These are phyloP conservation scores for Fusarium annulatum DNA, from an alignment of 2,329 filamentous ascomycete species.

Conservation along the genomic window DNA sequence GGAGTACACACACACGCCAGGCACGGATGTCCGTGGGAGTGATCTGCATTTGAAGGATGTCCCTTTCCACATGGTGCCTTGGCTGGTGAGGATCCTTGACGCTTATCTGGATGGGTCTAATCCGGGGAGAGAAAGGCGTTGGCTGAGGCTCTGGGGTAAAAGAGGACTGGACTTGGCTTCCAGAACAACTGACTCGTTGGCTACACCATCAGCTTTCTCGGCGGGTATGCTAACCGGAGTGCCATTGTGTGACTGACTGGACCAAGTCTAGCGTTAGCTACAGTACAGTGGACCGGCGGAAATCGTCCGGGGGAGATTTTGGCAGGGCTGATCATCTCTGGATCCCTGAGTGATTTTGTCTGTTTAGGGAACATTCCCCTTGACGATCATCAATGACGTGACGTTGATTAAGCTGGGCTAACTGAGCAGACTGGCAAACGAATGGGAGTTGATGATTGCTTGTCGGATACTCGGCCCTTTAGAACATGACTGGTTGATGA, in stretches of 20 bases:
- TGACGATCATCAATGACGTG: neutral
- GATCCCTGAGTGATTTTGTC: neutral
- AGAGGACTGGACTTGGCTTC: neutral
- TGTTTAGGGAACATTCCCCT: neutral
- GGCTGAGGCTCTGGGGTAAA: slow-evolving; percentile 23
- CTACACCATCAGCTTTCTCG: neutral
- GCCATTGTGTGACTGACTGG: neutral
- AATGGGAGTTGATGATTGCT: rapidly evolving
- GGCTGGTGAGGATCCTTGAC: neutral
- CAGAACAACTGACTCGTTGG: slow-evolving; percentile 23
- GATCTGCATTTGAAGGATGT: slow-evolving; percentile 35
- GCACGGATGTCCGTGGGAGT: slow-evolving; percentile 7
- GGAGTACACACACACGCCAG: neutral
- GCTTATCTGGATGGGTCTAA: slow-evolving; percentile 1
- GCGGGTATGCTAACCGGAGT: neutral
- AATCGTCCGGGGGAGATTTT: neutral
- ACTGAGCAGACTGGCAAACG: neutral
- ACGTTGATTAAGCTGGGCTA: neutral
- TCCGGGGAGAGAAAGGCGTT: slow-evolving; percentile 3
- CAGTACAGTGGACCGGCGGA: neutral
- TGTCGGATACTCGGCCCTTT: neutral
- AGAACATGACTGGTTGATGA: neutral
- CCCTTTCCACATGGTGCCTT: neutral
- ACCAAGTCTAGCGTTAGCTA: neutral
- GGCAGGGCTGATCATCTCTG: slow-evolving; percentile 1